Percentiles rank a stretch among this genome's conserved stretches.
Evolutionary conservation across 2,329 filamentous ascomycete genomes (phyloP).

Genomic region (Huntiella bhutanensis): DNA sequence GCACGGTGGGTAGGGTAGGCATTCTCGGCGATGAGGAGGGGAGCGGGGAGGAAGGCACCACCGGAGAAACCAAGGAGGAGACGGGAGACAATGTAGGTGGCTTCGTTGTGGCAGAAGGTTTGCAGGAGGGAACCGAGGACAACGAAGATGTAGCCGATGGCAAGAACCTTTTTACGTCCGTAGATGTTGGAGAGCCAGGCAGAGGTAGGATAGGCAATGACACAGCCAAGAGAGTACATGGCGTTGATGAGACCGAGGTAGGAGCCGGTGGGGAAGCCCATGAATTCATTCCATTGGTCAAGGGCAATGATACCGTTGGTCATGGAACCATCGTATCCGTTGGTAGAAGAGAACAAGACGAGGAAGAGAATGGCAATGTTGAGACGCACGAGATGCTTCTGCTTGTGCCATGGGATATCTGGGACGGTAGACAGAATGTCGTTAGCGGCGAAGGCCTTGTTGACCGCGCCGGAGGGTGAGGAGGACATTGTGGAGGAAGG

Average conservation of each 20-base stretch:
- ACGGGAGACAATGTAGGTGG: slow-evolving; percentile 36
- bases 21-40: slow-evolving; percentile 44
- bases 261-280: slow-evolving; percentile 19
- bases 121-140: slow-evolving; percentile 19
- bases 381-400: slow-evolving; percentile 69
- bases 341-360: slow-evolving; percentile 30
- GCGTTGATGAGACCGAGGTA: slow-evolving; percentile 31
- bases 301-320: slow-evolving; percentile 30
- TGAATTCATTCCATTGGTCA: slow-evolving; percentile 17
- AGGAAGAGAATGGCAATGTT: slow-evolving; percentile 36
- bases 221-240: slow-evolving; percentile 33
- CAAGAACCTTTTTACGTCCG: slow-evolving; percentile 27
- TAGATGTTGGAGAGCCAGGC: slow-evolving; percentile 28
- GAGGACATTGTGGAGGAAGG: background rate
- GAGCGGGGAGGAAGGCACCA: slow-evolving; percentile 40
- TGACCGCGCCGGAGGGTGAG: background rate
- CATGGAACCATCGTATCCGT: slow-evolving; percentile 32
- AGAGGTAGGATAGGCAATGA: slow-evolving; percentile 26
- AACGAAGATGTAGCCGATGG: slow-evolving; percentile 24
- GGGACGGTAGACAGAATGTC: slow-evolving; percentile 61
- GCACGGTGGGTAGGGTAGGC: slow-evolving; percentile 44
- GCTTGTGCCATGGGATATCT: slow-evolving; percentile 49
- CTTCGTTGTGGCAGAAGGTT: slow-evolving; percentile 20
- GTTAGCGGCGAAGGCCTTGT: slow-evolving; percentile 21
- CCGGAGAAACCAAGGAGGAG: slow-evolving; percentile 23